Evolutionary conservation across 108 stramenopile species (phyloP), one percentile per base, ranked within the genome.

Genomic region (Fragilaria radians): DNA sequence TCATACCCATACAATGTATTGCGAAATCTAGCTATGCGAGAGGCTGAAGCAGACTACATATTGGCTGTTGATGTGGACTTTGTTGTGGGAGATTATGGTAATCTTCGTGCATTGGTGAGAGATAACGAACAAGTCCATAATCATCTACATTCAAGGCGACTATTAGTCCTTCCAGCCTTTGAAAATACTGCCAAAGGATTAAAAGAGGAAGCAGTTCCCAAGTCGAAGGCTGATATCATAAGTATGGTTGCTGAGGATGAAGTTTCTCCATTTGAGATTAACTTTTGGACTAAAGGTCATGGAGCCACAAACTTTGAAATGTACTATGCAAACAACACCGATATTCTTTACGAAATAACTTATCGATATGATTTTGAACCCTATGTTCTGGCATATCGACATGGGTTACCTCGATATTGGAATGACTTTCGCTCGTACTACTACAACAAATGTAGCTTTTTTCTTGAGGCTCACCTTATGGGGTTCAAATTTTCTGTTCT

Each of bases 21-120:
- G 17, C 63, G 70, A 3, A 71, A 71, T 25, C 19, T 71, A 59
- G 70, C 70, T 0, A 59, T 66, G 63, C 61, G 56, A 17, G 25
- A 48, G 0, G 24, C 23, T 5, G 70, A 52, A 14, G 54, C 47
- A 14, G 59, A 65, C 26, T 71, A 61, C 55, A 48, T 71, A 48
- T n/a, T 66, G 5, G 52, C 59, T 4, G 19, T 71, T 42, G 70
- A 71, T 55, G 70, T 66, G 7, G 70, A 71, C 57, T 71, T 71
- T 47, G 62, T 71, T 28, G 24, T 29, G 28, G 27, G 17, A 27
- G 25, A 14, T 11, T 42, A 42, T 14, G 36, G 14, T 42, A 7
- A 14, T 14, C 36, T 42, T 42, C 1, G 18, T 17, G 5, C 1
- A 3, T 22, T 26, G 26, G 22, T 52, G 22, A 23, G 26, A 23